Base-by-base conservation (phyloP, 768 basidiomycete genomes). In the Podaxis sp. region DNA sequence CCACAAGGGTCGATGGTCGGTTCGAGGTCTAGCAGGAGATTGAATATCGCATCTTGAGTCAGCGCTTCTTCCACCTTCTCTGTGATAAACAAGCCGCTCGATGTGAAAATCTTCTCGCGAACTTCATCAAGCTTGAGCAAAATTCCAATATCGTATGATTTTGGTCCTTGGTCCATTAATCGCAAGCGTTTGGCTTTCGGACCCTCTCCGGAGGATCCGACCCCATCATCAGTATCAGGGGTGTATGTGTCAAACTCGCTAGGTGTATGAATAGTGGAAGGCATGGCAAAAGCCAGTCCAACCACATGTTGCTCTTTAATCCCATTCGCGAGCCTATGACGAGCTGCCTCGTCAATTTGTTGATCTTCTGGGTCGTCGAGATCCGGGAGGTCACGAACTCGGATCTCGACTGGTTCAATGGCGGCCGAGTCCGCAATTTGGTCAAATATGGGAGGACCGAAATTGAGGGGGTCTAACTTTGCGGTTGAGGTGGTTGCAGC, bases 141-240 rank as follows among this genome's bases (percentile, higher is more conserved):
- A 22, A 59, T 19, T 26, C 59, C 59, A 39, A 59, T 52, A 26
- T 59, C 59, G n/a, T 59, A 59, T 3, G 59, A 52, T 52, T 51
- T 39, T n/a, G 30, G 17, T 17, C 38, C 36, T 28, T 5, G 12
- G 22, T 42, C 55, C 22, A 24, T 12, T 13, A 9, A 11, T 30
- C 46, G 28, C 28, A 17, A 9, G 19, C 44, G 7, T 26, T 33
- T 36, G 28, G 36, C n/a, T 51, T 13, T 19, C 38, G 48, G 15
- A 8, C 11, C 48, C 13, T 17, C 49, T 40, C 39, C n/a, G 2
- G 38, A 28, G 19, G 36, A 26, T 17, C 33, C n/a, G 33, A 24
- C 36, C 6, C 22, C 13, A 24, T 39, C 19, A 17, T 52, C 19
- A 51, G 3, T 24, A 12, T 52, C 39, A 17, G 48, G 15, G 5